Evolutionary conservation across 2,329 filamentous ascomycete species (phyloP).

Genomic region (Ophiostoma ips): DNA sequence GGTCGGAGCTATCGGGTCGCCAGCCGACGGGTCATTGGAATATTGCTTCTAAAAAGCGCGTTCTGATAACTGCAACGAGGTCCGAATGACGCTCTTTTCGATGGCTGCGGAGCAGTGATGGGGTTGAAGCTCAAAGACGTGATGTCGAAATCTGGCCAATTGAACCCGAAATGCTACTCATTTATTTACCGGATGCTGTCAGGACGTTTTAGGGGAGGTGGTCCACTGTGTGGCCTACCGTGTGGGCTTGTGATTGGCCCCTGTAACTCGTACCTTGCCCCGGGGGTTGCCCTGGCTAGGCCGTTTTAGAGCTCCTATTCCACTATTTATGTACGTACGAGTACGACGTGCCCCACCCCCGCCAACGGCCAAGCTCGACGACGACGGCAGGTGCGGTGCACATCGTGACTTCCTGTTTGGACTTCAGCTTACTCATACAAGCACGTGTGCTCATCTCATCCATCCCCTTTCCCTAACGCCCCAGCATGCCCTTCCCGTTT

Average conservation of each 20-base stretch:
- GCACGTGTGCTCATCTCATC: neutral
- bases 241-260: neutral
- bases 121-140: neutral
- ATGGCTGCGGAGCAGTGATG: too few relatives aligned
- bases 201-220: neutral
- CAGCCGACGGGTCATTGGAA: too few relatives aligned
- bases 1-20: too few relatives aligned
- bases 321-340: too few relatives aligned
- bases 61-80: too few relatives aligned
- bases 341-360: neutral
- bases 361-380: neutral
- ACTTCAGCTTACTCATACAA: neutral
- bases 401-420: neutral
- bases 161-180: too few relatives aligned
- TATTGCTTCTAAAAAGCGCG: too few relatives aligned
- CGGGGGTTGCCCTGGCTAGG: neutral
- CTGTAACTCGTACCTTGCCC: neutral
- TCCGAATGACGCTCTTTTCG: too few relatives aligned
- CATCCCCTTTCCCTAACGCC: too few relatives aligned
- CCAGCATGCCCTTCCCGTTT: constrained; percentile 71
- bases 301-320: neutral
- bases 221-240: neutral
- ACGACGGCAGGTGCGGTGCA: neutral
- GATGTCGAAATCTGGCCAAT: neutral
- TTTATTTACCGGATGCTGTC: too few relatives aligned